Base-by-base conservation (phyloP, 805 yeast species). In the Nakazawaea ernobii region DNA sequence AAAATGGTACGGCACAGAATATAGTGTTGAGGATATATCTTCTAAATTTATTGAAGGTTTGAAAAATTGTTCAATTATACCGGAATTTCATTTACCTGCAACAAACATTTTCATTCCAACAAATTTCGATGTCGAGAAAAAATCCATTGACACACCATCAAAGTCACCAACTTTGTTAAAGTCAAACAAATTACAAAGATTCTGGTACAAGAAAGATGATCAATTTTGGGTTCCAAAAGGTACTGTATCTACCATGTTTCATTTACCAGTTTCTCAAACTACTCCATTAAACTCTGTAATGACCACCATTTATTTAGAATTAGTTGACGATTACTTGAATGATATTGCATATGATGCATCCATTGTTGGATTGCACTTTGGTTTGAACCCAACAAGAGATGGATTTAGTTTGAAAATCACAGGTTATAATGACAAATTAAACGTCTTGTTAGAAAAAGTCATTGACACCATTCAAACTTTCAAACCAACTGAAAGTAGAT, bases 131-230 rank as follows among this genome's bases (percentile, higher is more conserved):
- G 84, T 90, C 8, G 70, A 71, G 35, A 74, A 72, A 49, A 56
- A 67, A 24, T 65, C 63, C 32, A 60, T 60, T 14, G 63, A 61
- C 28, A 52, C 56, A 3, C 75, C 80, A 3, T 56, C 69, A 40
- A 71, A 71, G 28, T 77, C 76, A 51, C 97, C 97, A 1, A 69
- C 69, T 33, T 68, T 89, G 36, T 66, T 94, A 47, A 66, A 74
- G 49, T 71, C 75, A 40, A 71, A 74, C 40, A 65, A 73, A 11
- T 71, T 71, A 42, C 64, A 73, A 35, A 82, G 81, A 55, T 67
- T 87, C 33, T 92, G 98, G 98, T 87, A 72, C 63, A 92, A 92
- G 62, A 84, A 84, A 56, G 96, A 92, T 67, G 96, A 92, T 55
- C 80, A 83, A 43, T 86, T 92, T 60, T 80, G 85, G 71, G 86